Evolutionary conservation across 345 rosid genomes (phyloP).

Genomic region (Brassica incana): DNA sequence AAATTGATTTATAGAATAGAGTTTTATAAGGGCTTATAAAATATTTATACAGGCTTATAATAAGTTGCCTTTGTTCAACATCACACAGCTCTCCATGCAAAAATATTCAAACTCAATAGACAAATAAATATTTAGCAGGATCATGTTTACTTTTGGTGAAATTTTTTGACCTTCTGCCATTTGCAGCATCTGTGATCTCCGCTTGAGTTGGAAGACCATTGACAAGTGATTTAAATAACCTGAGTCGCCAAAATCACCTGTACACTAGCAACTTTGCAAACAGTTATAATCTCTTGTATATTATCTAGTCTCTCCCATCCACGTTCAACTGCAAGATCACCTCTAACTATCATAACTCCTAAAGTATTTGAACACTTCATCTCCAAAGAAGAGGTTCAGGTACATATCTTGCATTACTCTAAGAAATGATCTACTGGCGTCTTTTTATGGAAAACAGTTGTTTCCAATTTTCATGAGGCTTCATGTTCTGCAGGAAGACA

Average conservation of each 20-base stretch:
- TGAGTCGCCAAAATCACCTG: slow-evolving; percentile 63
- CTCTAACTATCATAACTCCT: no score
- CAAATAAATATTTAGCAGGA: background rate
- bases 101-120: slow-evolving; percentile 1
- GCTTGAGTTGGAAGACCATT: slow-evolving; percentile 72
- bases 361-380: no score
- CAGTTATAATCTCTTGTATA: slow-evolving; percentile 61
- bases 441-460: no score
- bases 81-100: slow-evolving; percentile 57
- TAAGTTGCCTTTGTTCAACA: slow-evolving; percentile 61
- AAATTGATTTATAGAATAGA: no score
- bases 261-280: slow-evolving; percentile 52
- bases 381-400: no score
- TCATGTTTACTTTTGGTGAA: background rate
- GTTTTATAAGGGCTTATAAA: no score
- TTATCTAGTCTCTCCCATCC: slow-evolving; percentile 72
- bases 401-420: no score
- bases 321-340: slow-evolving; percentile 56
- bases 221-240: slow-evolving; percentile 64
- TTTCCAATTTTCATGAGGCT: no score
- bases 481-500: no score
- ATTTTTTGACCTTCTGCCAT: slow-evolving; percentile 48
- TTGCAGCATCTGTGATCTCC: slow-evolving; percentile 69
- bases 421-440: no score
- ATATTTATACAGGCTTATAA: no score